Evolutionary conservation across 495 filamentous ascomycete genomes (phyloP).

Genomic region (Trichoderma reesei): DNA sequence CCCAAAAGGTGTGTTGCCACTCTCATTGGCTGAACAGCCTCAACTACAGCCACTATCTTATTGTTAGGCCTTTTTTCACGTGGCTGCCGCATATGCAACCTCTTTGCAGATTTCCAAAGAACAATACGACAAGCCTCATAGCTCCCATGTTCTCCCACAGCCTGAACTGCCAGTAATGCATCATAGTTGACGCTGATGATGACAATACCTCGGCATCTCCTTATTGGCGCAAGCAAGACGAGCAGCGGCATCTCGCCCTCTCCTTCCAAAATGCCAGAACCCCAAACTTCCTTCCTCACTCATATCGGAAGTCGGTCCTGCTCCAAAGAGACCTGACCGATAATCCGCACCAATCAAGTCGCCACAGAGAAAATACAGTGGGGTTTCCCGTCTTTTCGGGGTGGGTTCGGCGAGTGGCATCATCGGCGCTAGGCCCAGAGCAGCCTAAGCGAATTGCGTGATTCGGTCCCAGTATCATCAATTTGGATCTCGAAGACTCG

Average conservation of each 20-base stretch:
- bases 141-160: too few species aligned
- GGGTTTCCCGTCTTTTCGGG: neutral
- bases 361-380: neutral
- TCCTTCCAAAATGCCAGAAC: too few species aligned
- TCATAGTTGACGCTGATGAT: too few species aligned
- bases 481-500: neutral
- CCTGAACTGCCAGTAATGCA: too few species aligned
- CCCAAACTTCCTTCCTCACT: neutral
- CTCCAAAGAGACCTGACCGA: neutral
- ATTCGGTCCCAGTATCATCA: slow-evolving; percentile 3
- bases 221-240: too few species aligned
- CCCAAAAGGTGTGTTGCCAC: neutral
- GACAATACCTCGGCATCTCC: too few species aligned
- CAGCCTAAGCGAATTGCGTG: slow-evolving; percentile 3
- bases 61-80: neutral
- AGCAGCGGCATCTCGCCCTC: too few species aligned
- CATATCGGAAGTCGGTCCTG: slow-evolving; percentile 1
- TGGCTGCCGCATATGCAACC: neutral
- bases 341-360: neutral
- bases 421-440: neutral
- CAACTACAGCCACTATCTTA: neutral
- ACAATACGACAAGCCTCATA: too few species aligned
- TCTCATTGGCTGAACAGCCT: neutral
- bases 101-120: too few species aligned
- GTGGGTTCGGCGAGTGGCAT: slow-evolving; percentile 2